These are phyloP conservation scores for Pseudopediastrum boryanum DNA, from an alignment of 139 green algal species.

Conservation along the genomic window DNA sequence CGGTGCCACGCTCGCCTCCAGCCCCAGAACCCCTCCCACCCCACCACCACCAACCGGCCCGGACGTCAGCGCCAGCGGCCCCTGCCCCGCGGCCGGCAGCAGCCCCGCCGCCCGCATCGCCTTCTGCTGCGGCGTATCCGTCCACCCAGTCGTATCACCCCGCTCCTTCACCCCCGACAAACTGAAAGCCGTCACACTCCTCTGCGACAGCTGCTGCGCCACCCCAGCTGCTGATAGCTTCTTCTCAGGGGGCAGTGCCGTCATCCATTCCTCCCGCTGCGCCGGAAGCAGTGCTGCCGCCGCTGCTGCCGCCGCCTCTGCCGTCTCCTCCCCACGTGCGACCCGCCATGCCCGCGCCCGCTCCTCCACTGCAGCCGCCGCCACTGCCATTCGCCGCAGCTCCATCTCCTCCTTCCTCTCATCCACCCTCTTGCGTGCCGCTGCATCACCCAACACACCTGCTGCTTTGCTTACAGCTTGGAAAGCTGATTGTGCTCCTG, in stretches of 20 bases:
- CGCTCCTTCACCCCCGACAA: conserved; percentile 37
- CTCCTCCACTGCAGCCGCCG: conserved; percentile 59
- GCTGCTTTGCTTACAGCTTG: conserved; percentile 70
- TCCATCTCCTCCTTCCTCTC: conserved; percentile 56
- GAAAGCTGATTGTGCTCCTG: conserved; percentile 60
- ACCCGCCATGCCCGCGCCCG: conserved; percentile 68
- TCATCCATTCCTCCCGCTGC: conserved; percentile 82
- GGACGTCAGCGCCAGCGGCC: not conserved
- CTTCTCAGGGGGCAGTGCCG: conserved; percentile 64
- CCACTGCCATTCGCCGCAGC: conserved; percentile 54
- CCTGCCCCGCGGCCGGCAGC: conserved; percentile 14
- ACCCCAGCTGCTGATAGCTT: conserved; percentile 2
- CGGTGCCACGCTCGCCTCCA: conserved; percentile 2
- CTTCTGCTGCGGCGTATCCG: conserved; percentile 67
- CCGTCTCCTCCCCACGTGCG: conserved; percentile 58
- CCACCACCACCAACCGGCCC: not conserved
- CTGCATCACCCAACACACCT: conserved; percentile 66
- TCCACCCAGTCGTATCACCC: conserved; percentile 75
- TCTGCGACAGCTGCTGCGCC: conserved; percentile 16
- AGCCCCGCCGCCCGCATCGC: conserved; percentile 42
- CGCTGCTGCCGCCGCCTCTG: conserved; percentile 29
- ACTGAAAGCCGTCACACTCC: conserved; percentile 5
- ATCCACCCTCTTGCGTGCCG: conserved; percentile 55
- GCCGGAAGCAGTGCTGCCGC: conserved; percentile 52
- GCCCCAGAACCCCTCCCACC: not conserved